These are phyloP conservation scores for Petunia secreta DNA, from an alignment of 257 asterid genomes.

Conservation along the genomic window DNA sequence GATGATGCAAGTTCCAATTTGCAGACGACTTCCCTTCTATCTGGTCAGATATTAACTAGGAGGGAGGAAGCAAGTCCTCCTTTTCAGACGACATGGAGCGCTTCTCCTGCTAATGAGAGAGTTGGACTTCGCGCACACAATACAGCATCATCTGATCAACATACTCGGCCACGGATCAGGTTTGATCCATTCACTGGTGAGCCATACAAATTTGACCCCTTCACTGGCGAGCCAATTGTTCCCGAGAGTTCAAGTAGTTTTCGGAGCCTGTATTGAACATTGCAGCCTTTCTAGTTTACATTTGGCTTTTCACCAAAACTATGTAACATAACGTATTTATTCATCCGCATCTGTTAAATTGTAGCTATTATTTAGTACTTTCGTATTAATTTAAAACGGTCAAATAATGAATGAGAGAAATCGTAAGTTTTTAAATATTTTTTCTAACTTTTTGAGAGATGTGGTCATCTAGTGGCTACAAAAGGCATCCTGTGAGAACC, in stretches of 20 bases:
- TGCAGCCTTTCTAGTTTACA: not conserved
- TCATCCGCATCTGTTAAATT: conserved; percentile 1
- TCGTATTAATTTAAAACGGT: too few species aligned
- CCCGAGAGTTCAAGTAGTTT: conserved; percentile 39
- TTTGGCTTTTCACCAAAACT: not conserved
- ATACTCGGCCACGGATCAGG: conserved; percentile 60
- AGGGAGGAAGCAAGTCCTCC: conserved; percentile 39
- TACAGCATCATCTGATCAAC: conserved; percentile 35
- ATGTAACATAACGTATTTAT: not conserved
- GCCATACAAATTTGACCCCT: conserved; percentile 93
- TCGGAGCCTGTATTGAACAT: not conserved
- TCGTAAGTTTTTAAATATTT: too few species aligned
- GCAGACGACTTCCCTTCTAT: conserved; percentile 19
- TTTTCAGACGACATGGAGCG: conserved; percentile 39
- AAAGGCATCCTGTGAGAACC: too few species aligned
- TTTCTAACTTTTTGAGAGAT: too few species aligned
- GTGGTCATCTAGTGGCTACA: too few species aligned
- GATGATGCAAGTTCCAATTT: conserved; percentile 22
- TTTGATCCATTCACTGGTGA: conserved; percentile 86
- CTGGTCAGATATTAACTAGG: conserved; percentile 11
- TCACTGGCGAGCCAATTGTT: conserved; percentile 83
- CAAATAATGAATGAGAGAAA: too few species aligned
- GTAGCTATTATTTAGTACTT: conserved; percentile 2
- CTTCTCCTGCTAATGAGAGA: conserved; percentile 44
- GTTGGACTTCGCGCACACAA: conserved; percentile 32